Percentiles rank a stretch among this genome's conserved stretches.
phyloP scores from a whole-genome alignment of 2,329 filamentous ascomycete species.

The Fusarium torreyae region DNA sequence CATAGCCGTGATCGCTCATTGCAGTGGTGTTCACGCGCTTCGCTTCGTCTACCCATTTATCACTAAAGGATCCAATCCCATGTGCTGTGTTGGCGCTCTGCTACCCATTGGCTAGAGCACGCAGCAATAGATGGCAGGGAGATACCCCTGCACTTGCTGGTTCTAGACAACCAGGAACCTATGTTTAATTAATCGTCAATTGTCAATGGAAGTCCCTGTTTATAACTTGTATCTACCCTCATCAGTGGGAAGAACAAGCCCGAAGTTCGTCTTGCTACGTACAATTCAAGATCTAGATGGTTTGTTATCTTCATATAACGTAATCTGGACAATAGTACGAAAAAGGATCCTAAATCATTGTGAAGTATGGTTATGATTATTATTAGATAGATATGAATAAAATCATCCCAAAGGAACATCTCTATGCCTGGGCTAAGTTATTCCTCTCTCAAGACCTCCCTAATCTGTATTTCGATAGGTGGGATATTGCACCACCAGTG shows the following conservation, averaged over 20 bases:
- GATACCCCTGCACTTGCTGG: conserved; percentile 5
- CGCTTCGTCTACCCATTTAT: conserved; percentile 11
- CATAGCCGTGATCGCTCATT: not conserved
- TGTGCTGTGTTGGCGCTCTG: conserved; percentile 31
- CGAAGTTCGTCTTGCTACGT: no score
- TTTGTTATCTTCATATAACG: no score
- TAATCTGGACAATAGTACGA: no score
- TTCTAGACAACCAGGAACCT: conserved; percentile 3
- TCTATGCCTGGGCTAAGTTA: no score
- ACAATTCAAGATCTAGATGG: no score
- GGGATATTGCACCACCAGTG: conserved; percentile 14
- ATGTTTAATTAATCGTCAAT: not conserved
- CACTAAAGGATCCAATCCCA: conserved; percentile 36
- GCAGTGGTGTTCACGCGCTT: conserved; percentile 17
- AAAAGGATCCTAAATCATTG: no score
- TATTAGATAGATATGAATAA: no score
- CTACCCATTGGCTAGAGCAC: conserved; percentile 30
- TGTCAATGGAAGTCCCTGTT: not conserved
- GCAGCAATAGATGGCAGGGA: conserved; percentile 20
- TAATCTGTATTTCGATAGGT: conserved; percentile 8
- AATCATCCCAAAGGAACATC: no score
- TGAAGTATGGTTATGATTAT: no score
- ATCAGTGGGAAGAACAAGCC: no score
- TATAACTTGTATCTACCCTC: not conserved
- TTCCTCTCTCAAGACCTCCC: not conserved